These are phyloP conservation scores for Eutypa lata DNA, from an alignment of 2,329 filamentous ascomycete genomes.

Conservation along the genomic window DNA sequence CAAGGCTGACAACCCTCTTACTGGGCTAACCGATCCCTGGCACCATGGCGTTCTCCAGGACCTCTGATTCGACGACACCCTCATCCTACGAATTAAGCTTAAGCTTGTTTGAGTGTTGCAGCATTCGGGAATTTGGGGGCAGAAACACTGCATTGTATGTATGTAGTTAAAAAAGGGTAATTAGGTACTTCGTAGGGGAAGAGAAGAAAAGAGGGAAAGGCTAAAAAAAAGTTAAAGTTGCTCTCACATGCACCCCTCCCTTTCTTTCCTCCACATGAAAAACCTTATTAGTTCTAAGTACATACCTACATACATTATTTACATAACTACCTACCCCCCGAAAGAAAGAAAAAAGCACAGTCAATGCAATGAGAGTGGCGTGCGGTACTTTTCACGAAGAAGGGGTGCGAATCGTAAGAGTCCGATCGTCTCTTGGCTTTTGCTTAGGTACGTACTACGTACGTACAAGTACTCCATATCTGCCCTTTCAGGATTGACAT, in stretches of 20 bases:
- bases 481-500: neutral
- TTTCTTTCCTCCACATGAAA: too few relatives aligned
- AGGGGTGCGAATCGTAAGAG: neutral
- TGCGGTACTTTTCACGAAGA: neutral
- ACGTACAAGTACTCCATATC: neutral
- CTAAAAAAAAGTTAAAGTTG: conserved; percentile 1
- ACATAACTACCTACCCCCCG: too few relatives aligned
- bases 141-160: neutral
- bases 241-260: too few relatives aligned
- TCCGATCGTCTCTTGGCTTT: neutral
- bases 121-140: conserved; percentile 4
- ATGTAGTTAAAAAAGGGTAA: neutral
- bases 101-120: conserved; percentile 16
- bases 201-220: neutral
- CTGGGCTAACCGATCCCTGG: neutral
- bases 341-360: too few relatives aligned
- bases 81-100: conserved; percentile 23
- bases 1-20: neutral
- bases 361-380: neutral
- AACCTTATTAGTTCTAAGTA: too few relatives aligned
- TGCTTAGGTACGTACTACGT: too few relatives aligned
- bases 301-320: too few relatives aligned
- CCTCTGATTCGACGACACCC: conserved; percentile 18
- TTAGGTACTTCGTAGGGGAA: neutral
- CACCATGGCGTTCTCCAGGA: conserved; percentile 7